These are phyloP conservation scores for Ascochyta pisi DNA, from an alignment of 2,329 filamentous ascomycete genomes.

Conservation along the genomic window DNA sequence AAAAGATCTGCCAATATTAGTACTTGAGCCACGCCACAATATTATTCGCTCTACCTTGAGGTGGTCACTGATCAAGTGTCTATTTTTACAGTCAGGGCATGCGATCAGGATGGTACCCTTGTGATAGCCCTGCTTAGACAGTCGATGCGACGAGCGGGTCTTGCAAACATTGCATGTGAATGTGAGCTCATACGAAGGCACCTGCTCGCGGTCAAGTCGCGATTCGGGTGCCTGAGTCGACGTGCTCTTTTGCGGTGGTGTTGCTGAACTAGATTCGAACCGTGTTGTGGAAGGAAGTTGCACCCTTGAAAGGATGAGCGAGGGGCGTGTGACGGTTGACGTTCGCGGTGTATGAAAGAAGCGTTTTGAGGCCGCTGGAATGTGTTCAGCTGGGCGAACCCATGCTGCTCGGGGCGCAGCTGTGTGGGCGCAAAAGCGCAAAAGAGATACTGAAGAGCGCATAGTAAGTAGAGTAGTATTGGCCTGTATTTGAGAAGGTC, in stretches of 20 bases:
- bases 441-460: conserved; percentile 31
- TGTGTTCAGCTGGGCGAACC: conserved; percentile 25
- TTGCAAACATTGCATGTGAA: conserved; percentile 93
- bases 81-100: conserved; percentile 83
- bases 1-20: conserved; percentile 66
- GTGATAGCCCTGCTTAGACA: conserved; percentile 96
- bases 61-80: conserved; percentile 92
- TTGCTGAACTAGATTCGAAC: conserved; percentile 35
- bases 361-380: conserved; percentile 36
- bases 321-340: conserved; percentile 28
- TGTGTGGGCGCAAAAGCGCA: conserved; percentile 33
- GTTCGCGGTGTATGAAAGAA: conserved; percentile 41
- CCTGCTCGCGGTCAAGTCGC: conserved; percentile 48
- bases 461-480: conserved; percentile 18
- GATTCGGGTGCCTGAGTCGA: conserved; percentile 43
- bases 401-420: conserved; percentile 22
- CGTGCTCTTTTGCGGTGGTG: conserved; percentile 29
- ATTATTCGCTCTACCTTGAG: conserved; percentile 61
- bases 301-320: conserved; percentile 16
- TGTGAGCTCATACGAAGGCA: conserved; percentile 81
- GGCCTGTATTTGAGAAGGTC: background rate
- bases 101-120: conserved; percentile 86
- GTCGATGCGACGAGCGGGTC: conserved; percentile 78
- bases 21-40: background rate
- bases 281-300: conserved; percentile 25